These are phyloP conservation scores for Xerocomellus chrysenteron DNA, from an alignment of 768 basidiomycete species.

Conservation along the genomic window DNA sequence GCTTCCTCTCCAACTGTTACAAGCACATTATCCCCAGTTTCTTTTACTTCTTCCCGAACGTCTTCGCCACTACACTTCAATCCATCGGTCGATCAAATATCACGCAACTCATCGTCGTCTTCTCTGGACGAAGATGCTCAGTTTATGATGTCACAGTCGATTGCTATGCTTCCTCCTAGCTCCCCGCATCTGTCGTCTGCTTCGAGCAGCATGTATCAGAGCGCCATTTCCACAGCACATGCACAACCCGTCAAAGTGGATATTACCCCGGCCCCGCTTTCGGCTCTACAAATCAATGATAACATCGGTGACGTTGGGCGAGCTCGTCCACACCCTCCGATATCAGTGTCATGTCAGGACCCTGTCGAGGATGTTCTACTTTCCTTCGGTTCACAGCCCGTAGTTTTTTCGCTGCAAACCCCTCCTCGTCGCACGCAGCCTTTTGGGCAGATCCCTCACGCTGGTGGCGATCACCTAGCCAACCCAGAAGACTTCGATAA, in stretches of 20 bases:
- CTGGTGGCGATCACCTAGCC: constrained; percentile 3
- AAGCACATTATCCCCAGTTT: constrained; percentile 28
- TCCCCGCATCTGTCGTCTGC: constrained; percentile 48
- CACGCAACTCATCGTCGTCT: constrained; percentile 54
- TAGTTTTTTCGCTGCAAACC: constrained; percentile 54
- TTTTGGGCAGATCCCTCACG: constrained; percentile 3
- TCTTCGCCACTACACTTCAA: constrained; percentile 7
- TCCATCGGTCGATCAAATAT: constrained; percentile 20
- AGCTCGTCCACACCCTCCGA: constrained; percentile 2
- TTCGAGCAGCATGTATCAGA: constrained; percentile 75
- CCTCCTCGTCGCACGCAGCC: constrained; percentile 32
- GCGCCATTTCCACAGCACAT: constrained; percentile 51
- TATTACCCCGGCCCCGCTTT: neutral
- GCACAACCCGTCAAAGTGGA: neutral
- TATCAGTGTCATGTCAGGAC: constrained; percentile 10
- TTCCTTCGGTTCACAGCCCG: constrained; percentile 62
- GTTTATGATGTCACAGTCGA: constrained; percentile 73
- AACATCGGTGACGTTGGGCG: neutral
- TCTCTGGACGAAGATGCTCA: constrained; percentile 66
- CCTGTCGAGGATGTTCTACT: constrained; percentile 47
- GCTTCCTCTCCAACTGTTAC: constrained; percentile 17
- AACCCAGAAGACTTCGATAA: constrained; percentile 9
- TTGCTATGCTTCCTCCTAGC: constrained; percentile 57
- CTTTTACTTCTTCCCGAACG: constrained; percentile 17
- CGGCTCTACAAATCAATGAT: neutral